Base-by-base conservation (phyloP, 805 yeast genomes). In the Dipodascopsis tothii region DNA sequence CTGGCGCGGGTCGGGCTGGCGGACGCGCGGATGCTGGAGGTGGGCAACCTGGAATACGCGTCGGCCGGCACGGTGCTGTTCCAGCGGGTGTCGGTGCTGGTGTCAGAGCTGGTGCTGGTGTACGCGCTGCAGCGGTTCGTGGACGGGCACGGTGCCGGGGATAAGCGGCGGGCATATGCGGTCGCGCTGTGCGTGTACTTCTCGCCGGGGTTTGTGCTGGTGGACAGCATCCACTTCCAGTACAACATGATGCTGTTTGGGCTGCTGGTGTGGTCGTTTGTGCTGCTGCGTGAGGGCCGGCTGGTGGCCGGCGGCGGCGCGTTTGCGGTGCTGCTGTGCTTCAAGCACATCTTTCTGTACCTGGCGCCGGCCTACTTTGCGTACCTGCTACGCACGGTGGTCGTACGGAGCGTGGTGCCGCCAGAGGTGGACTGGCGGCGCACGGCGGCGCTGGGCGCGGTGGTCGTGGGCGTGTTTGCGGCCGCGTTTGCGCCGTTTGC, bases 201-300 rank as follows among this genome's bases (percentile, higher is more conserved):
- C 14, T 82, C 94, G 0, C 99, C 99, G 0, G 96, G 95, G 0
- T 69, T 94, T 54, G 67, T 92, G 50, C 78, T 92, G 19, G 80
- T 92, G 40, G 99, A 92, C 61, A 96, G 90, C 62, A 84, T 92
- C 27, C 98, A 92, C 62, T 92, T 92, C 70, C 98, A 92, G 67
- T 92, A 92, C 63, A 92, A 92, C 62, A 96, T 96, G 3, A 81
- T 88, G 74, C 70, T 92, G 70, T 87, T 84, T 63, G 96, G 95
- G 0, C 68, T 92, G 27, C 65, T 92, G 40, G 72, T 90, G 23
- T 71, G 81, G 17, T 76, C 92, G 17, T 72, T 92, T 32, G 78
- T 81, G 28, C 75, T 79, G 21, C 94, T 92, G 1, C 74, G 79
- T 46, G 65, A 77, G 42, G 62, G 73, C 27, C 70, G 69, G 42